Base-by-base conservation (phyloP, 768 basidiomycete species). In the Boletus subcaerulescens region DNA sequence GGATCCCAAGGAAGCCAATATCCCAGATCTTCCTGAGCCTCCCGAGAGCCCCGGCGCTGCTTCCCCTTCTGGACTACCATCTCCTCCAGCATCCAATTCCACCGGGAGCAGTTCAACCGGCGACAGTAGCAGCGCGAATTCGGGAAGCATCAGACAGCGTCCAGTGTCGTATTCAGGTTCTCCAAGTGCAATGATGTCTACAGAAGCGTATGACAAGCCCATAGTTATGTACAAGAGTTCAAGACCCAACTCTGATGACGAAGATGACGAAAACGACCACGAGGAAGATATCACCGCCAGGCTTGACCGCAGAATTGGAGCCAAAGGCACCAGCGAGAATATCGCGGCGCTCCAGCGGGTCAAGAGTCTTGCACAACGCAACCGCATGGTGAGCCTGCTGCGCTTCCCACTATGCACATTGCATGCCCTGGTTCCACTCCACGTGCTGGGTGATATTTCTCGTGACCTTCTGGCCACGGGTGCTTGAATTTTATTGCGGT, bases 51-150 rank as follows among this genome's bases (percentile, higher is more conserved):
- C 86, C 12, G 75, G 73, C 22, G 72, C 77, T 33, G 68, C 77
- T 53, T 77, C 83, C 5, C 67, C 77, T 53, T 89, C 87, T 6
- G 89, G 90, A 7, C 68, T 92, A 6, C 90, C 91, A 2, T 91
- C 89, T 22, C 91, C 91, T 0, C 91, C 91, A 41, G 89, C 88
- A 26, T 89, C 91, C 18, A 91, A 91, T 65, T 91, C 89, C 12
- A 91, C 89, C 2, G 89, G 87, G 33, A 90, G 88, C 68, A 87
- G 87, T 36, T 89, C 87, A 62, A 84, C 82, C 5, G 85, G 84
- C 41, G 85, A 85, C 71, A 79, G 79, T 44, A 74, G 70, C 48
- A 79, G 76, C 56, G 72, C 69, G 6, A 68, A 67, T 55, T 69
- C 71, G 48, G 76, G 75, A 57, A 76, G 74, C 62, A 53, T 74